A percentile compares a stretch with the other conserved stretches of the same genome.
Evolutionary conservation across 768 basidiomycete species (phyloP).

Genomic region (Tricholoma bakamatsutake): DNA sequence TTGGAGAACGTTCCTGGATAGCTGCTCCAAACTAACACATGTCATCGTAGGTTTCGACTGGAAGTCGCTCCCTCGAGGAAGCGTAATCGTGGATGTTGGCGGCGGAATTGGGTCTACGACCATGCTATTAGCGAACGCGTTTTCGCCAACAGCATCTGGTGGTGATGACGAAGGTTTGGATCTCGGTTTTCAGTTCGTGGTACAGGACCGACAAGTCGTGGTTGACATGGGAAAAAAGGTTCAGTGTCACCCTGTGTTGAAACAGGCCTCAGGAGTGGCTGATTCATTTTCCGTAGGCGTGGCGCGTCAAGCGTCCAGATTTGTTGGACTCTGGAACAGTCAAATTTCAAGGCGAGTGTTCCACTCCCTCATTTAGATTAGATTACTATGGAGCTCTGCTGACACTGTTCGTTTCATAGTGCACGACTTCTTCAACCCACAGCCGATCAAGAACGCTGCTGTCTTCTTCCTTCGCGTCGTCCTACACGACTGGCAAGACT

Average conservation of each 20-base stretch:
- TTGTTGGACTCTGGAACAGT: too few relatives aligned
- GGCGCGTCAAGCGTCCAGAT: too few relatives aligned
- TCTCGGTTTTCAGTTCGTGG: constrained; percentile 39
- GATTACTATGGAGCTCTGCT: too few relatives aligned
- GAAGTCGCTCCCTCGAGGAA: constrained; percentile 40
- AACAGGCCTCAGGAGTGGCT: too few relatives aligned
- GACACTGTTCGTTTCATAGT: constrained; percentile 27
- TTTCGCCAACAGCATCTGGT: too few relatives aligned
- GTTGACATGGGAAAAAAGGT: constrained; percentile 49
- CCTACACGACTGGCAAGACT: constrained; percentile 77
- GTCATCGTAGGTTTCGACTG: constrained; percentile 49
- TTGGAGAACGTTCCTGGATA: background rate
- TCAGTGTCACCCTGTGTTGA: constrained; percentile 10
- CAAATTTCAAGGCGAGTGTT: too few relatives aligned
- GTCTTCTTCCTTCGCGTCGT: constrained; percentile 69
- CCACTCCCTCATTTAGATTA: too few relatives aligned
- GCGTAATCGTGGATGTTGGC: constrained; percentile 58
- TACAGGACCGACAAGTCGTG: constrained; percentile 56
- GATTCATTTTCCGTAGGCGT: too few relatives aligned
- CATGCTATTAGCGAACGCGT: too few relatives aligned
- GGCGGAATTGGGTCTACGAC: too few relatives aligned
- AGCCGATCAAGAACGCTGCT: constrained; percentile 46
- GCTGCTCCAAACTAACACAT: background rate
- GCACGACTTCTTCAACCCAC: constrained; percentile 74
- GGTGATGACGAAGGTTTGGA: constrained; percentile 20